Base-by-base conservation (phyloP, 352 stramenopile genomes). In the Phytophthora pinifolia region DNA sequence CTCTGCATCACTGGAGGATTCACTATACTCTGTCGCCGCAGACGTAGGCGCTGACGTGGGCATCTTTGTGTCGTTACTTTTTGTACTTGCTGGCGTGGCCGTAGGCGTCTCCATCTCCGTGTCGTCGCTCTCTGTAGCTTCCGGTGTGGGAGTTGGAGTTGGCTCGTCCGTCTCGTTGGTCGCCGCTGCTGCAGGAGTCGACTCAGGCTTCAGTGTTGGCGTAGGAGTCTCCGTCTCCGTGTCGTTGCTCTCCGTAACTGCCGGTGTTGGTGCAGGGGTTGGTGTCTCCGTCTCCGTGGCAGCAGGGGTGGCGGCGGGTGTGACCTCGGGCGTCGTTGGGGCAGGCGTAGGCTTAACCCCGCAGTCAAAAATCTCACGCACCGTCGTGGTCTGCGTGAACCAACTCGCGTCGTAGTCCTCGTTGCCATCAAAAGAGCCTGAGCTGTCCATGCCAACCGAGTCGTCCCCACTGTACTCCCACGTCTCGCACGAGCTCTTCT, bases 391-490 rank as follows among this genome's bases (percentile, higher is more conserved):
- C 52, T 60, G 43, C 15, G 34, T 18, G 34, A 54, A 60, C 42
- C 43, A 60, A 17, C 42, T 60, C 52, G 46, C 41, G 13, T 37
- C 33, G 20, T 50, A 51, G 18, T 46, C 36, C 33, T 42, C 39
- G 14, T 47, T 54, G 8, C 52, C 52, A 29, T 48, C 47, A 27
- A 48, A 36, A 2, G 34, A 48, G 5, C 32, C 35, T 12, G 52
- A 54, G n/a, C 14, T 34, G 9, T 60, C 52, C 33, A 51, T 29
- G 43, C 42, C 47, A 25, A 60, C 43, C 5, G 43, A 25, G 35
- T 54, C 43, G 25, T 50, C 30, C 9, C 52, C 43, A 12, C 46
- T 34, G 29, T 43, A 60, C 1, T 60, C 43, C 52, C 52, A 60
- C n/a, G 43, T 54, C 25, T 31, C 25, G 35, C 52, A 60, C 41